Base-by-base conservation (phyloP, 2,329 filamentous ascomycete genomes). In the Zymoseptoria tritici region DNA sequence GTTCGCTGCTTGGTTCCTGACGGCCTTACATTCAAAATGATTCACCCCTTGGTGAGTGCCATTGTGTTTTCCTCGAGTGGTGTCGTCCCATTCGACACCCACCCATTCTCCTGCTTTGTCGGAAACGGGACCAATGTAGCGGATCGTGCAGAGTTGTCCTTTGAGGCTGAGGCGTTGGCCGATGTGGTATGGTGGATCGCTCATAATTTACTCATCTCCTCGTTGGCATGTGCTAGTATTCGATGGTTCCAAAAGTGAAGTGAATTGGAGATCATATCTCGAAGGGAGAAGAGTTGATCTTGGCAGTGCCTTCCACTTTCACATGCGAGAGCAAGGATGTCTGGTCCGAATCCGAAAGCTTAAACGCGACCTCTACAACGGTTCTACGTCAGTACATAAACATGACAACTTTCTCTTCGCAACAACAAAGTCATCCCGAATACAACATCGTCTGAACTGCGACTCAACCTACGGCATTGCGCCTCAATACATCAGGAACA, bases 61-160 rank as follows among this genome's bases (percentile, higher is more conserved):
- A 70, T 93, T 84, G 75, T 99, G 92, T 78, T 97, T 97, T 62
- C 94, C 94, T 69, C 92, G 83, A 46, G 80, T 81, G 59, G 86
- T 79, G 73, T 97, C 90, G 75, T 97, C 93, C 94, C 94, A 99
- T 81, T 99, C 94, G 54, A 97, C 90, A 53, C 94, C 94, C 36
- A 97, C 82, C 92, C 93, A 97, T 63, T 82, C 79, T 54, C 91
- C 90, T 51, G 83, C 80, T 8, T 91, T 92, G 66, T 88, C 89
- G 55, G 84, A 80, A 7, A 97, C 88, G 36, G 82, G 74, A 52
- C 94, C 94, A 62, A 89, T 77, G 71, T 92, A 97, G 62, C 91
- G 86, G 60, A 97, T 82, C 0, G 93, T 97, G 75, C 92, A 96
- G 50, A 89, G 76, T 20, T 85, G 84, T 31, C 85, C 85, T 65